phyloP scores from a whole-genome alignment of 805 yeast species.

The Diddensiella caesifluorescens region DNA sequence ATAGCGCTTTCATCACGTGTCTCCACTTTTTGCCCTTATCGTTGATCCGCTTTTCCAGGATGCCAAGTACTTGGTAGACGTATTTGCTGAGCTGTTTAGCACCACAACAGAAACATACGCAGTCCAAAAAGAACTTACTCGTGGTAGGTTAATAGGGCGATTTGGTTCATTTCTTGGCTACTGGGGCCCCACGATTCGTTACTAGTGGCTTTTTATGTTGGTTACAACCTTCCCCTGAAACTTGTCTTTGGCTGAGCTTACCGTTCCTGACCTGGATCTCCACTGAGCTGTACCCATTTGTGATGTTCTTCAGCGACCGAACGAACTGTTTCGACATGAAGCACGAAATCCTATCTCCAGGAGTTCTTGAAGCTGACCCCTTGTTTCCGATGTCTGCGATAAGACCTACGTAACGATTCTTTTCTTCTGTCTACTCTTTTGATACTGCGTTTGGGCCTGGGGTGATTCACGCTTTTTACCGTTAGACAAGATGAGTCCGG shows the following conservation, averaged over 20 bases:
- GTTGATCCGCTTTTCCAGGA: constrained; percentile 83
- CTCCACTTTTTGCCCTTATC: constrained; percentile 97
- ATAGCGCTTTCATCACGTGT: constrained; percentile 80
- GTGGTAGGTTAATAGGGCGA: constrained; percentile 69
- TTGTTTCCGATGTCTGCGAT: no score
- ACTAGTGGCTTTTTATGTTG: constrained; percentile 52
- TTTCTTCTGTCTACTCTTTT: no score
- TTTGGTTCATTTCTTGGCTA: constrained; percentile 71
- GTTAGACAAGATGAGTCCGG: no score
- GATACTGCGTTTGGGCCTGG: no score
- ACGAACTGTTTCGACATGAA: constrained; percentile 51
- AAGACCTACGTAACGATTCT: no score
- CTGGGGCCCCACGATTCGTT: constrained; percentile 83
- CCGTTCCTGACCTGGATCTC: constrained; percentile 80
- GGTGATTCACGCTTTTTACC: no score
- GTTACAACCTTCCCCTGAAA: no score
- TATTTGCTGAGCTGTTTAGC: constrained; percentile 40
- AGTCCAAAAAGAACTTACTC: constrained; percentile 20
- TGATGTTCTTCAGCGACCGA: constrained; percentile 79
- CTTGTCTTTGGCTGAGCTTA: constrained; percentile 11
- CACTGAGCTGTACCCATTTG: constrained; percentile 79
- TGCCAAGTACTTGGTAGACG: constrained; percentile 82
- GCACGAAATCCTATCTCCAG: no score
- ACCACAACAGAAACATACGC: not conserved
- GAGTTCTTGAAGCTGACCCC: no score